phyloP scores from a whole-genome alignment of 805 yeast species.

The Saturnispora hagleri region DNA sequence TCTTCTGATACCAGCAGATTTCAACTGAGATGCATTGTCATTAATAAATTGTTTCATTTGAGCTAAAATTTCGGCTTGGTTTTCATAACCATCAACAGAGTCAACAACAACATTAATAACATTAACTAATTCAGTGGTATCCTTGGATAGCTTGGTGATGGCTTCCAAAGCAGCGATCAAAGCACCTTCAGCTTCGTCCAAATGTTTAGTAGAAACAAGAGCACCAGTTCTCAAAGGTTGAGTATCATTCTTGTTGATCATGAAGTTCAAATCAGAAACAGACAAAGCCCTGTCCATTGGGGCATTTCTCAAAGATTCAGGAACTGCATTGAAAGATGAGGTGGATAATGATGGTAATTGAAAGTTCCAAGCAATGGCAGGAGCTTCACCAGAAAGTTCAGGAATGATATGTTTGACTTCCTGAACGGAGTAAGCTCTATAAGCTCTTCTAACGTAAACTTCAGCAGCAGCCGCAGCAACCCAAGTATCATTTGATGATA shows the following conservation, averaged over 20 bases:
- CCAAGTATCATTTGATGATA: conserved; percentile 73
- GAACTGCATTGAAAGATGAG: conserved; percentile 68
- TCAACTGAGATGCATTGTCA: conserved; percentile 61
- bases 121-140: conserved; percentile 47
- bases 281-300: conserved; percentile 78
- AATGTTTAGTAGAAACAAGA: conserved; percentile 66
- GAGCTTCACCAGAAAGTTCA: conserved; percentile 38
- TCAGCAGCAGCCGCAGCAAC: conserved; percentile 95
- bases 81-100: conserved; percentile 61
- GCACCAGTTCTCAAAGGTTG: conserved; percentile 77
- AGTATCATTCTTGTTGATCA: conserved; percentile 59
- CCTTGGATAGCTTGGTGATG: conserved; percentile 39
- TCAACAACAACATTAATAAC: conserved; percentile 76
- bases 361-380: conserved; percentile 82
- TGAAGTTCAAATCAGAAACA: conserved; percentile 83
- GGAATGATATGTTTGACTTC: conserved; percentile 55
- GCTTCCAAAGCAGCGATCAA: conserved; percentile 65
- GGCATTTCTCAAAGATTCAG: conserved; percentile 28
- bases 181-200: conserved; percentile 86
- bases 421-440: conserved; percentile 87
- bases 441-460: conserved; percentile 92
- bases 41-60: conserved; percentile 58
- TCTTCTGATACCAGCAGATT: conserved; percentile 75
- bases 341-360: conserved; percentile 65
- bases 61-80: conserved; percentile 58